A percentile compares a stretch with the other conserved stretches of the same genome.
phyloP scores from a whole-genome alignment of 768 basidiomycete species.

The Kockovaella imperatae region DNA sequence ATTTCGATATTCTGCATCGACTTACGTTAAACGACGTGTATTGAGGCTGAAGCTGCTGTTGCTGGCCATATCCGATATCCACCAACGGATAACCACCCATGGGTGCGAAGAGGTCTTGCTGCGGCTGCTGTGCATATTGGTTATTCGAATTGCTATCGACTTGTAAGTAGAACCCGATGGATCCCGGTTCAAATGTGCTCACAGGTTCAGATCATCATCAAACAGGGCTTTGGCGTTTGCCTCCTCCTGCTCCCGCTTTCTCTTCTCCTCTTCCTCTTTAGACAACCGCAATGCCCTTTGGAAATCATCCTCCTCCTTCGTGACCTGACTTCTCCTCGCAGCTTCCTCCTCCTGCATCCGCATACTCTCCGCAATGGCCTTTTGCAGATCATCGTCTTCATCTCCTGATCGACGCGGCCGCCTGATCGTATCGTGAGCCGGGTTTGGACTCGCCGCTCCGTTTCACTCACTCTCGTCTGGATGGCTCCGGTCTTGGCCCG shows the following conservation, averaged over 20 bases:
- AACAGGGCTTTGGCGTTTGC: constrained; percentile 69
- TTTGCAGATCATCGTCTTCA: constrained; percentile 75
- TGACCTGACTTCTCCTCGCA: constrained; percentile 45
- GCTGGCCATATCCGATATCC: constrained; percentile 45
- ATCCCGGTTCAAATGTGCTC: too few species aligned
- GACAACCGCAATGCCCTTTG: constrained; percentile 73
- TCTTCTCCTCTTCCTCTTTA: constrained; percentile 77
- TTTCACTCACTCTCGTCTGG: neutral
- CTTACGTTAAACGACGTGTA: constrained; percentile 76
- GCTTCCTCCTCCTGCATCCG: constrained; percentile 64
- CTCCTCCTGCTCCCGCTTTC: constrained; percentile 63
- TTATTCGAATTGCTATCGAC: constrained; percentile 6
- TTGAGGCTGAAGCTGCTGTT: constrained; percentile 79
- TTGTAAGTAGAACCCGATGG: constrained; percentile 7
- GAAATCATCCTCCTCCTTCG: constrained; percentile 72
- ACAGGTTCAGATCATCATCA: constrained; percentile 78
- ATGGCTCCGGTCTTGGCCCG: neutral
- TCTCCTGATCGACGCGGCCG: constrained; percentile 29
- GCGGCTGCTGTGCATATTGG: constrained; percentile 44
- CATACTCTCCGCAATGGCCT: constrained; percentile 88
- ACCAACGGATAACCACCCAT: constrained; percentile 38
- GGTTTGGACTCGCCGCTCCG: constrained; percentile 5
- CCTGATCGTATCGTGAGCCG: constrained; percentile 19
- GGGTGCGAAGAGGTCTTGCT: constrained; percentile 48
- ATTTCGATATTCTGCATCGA: too few species aligned